Percentiles rank a stretch among this genome's conserved stretches.
phyloP scores from a whole-genome alignment of 108 stramenopile genomes.

The Cafeteria roenbergensis region DNA sequence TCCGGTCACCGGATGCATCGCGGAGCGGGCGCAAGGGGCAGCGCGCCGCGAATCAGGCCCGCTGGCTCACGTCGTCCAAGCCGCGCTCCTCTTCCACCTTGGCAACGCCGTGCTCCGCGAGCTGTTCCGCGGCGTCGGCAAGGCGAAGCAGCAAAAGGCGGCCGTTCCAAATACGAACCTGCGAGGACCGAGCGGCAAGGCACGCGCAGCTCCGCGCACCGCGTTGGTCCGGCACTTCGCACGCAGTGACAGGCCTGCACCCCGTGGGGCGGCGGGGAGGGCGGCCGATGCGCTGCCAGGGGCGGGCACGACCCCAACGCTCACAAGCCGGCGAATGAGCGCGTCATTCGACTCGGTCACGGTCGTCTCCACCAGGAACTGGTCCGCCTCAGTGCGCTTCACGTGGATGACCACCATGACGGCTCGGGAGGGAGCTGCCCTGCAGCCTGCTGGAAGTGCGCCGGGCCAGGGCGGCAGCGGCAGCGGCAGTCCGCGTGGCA shows the following conservation, averaged over 20 bases:
- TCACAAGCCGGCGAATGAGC: conserved; percentile 54
- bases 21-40: too few species aligned
- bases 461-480: too few species aligned
- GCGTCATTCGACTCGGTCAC: conserved; percentile 44
- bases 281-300: too few species aligned
- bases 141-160: conserved; percentile 41
- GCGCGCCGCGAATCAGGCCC: conserved; percentile 24
- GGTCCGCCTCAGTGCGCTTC: conserved; percentile 43
- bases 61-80: conserved; percentile 44
- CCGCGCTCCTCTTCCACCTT: conserved; percentile 44
- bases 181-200: background rate
- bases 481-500: too few species aligned
- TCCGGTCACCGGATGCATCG: too few species aligned
- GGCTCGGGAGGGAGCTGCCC: too few species aligned
- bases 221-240: too few species aligned
- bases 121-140: conserved; percentile 40
- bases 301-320: too few species aligned
- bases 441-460: too few species aligned
- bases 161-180: conserved; percentile 45
- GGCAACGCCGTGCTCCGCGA: conserved; percentile 50
- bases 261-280: too few species aligned
- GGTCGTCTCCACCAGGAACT: conserved; percentile 62
- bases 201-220: too few species aligned
- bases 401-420: conserved; percentile 59
- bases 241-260: too few species aligned